A percentile compares a stretch with the other conserved stretches of the same genome.
These are phyloP conservation scores for Neopestalotiopsis sp. DNA, from an alignment of 2,329 filamentous ascomycete species.

Conservation along the genomic window DNA sequence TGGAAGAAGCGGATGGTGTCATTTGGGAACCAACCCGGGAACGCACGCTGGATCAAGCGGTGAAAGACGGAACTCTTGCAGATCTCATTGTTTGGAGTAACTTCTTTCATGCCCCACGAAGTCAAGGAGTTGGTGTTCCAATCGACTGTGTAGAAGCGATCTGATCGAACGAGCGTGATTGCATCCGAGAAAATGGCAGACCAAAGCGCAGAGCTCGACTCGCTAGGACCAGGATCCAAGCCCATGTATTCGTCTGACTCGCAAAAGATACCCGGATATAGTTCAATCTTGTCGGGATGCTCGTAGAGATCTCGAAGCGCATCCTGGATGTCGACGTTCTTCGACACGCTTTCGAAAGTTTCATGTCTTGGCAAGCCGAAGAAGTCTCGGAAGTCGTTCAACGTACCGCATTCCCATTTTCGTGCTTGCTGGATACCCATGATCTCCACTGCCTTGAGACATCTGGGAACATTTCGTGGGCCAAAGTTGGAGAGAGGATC, in stretches of 20 bases:
- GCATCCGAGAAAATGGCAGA: slow-evolving; percentile 65
- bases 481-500: slow-evolving; percentile 66
- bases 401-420: slow-evolving; percentile 64
- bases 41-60: slow-evolving; percentile 50
- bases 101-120: slow-evolving; percentile 50
- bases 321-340: slow-evolving; percentile 59
- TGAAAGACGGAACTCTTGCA: slow-evolving; percentile 50
- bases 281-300: slow-evolving; percentile 69
- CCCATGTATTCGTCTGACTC: slow-evolving; percentile 55
- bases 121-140: slow-evolving; percentile 42
- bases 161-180: slow-evolving; percentile 62
- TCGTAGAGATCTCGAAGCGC: slow-evolving; percentile 65
- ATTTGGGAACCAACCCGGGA: slow-evolving; percentile 49
- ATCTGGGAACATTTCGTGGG: slow-evolving; percentile 61
- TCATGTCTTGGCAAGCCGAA: slow-evolving; percentile 63
- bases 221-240: slow-evolving; percentile 44
- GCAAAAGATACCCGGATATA: slow-evolving; percentile 72
- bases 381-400: slow-evolving; percentile 71
- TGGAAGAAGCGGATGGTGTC: slow-evolving; percentile 52
- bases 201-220: slow-evolving; percentile 58
- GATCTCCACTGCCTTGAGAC: slow-evolving; percentile 66
- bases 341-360: slow-evolving; percentile 64
- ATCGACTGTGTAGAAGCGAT: slow-evolving; percentile 56
- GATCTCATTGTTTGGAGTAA: slow-evolving; percentile 42
- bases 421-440: slow-evolving; percentile 67